Conservation (phyloP, 2,329 filamentous ascomycete species). For the Coniochaeta hoffmannii region DNA sequence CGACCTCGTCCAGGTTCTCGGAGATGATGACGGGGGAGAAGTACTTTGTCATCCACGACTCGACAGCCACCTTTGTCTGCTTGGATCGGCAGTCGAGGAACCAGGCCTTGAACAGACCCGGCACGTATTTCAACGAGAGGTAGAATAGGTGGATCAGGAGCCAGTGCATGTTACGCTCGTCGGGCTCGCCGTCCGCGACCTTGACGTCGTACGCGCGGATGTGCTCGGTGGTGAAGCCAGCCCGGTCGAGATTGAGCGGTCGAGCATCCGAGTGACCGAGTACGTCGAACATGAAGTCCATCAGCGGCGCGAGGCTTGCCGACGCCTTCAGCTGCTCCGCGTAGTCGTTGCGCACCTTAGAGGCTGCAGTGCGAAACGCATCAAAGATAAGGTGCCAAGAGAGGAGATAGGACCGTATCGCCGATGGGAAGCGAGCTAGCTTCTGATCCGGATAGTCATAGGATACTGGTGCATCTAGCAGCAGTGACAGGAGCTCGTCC, state of each 20-base stretch:
- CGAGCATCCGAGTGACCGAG: slow-evolving; percentile 71
- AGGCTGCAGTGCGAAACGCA: slow-evolving; percentile 69
- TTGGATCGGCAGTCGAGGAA: slow-evolving; percentile 74
- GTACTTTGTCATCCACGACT: slow-evolving; percentile 77
- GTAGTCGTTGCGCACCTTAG: slow-evolving; percentile 78
- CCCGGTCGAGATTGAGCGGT: slow-evolving; percentile 66
- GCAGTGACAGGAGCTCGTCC: slow-evolving; percentile 74
- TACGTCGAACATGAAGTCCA: slow-evolving; percentile 78
- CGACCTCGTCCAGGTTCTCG: slow-evolving; percentile 59
- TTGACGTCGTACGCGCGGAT: slow-evolving; percentile 48
- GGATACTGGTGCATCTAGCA: slow-evolving; percentile 69
- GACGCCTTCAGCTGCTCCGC: slow-evolving; percentile 69
- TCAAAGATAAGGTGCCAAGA: slow-evolving; percentile 90
- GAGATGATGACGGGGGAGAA: slow-evolving; percentile 66
- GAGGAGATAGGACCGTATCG: slow-evolving; percentile 72
- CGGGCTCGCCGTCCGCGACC: slow-evolving; percentile 47
- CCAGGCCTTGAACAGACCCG: slow-evolving; percentile 75
- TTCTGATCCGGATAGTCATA: slow-evolving; percentile 58
- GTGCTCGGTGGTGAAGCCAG: slow-evolving; percentile 49
- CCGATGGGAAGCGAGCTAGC: slow-evolving; percentile 60
- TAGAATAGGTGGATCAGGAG: slow-evolving; percentile 83
- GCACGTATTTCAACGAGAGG: slow-evolving; percentile 66
- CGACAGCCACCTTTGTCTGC: slow-evolving; percentile 71
- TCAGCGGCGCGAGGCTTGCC: slow-evolving; percentile 58
- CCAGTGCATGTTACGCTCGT: slow-evolving; percentile 73